phyloP scores from a whole-genome alignment of 1,284 basidiomycete species.

The Boletus smithii region DNA sequence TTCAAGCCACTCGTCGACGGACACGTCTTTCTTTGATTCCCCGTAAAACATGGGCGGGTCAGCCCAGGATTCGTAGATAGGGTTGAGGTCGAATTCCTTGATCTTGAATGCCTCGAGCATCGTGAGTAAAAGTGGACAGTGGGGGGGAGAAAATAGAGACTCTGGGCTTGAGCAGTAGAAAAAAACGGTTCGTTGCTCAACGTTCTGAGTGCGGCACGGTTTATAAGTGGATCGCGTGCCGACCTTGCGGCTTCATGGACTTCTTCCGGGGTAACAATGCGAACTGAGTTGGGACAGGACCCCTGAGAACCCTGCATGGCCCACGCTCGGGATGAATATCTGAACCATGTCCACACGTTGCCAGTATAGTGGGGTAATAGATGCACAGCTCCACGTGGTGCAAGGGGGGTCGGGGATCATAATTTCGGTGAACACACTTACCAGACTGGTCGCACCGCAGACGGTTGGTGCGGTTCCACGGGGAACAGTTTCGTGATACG shows the following conservation, averaged over 20 bases:
- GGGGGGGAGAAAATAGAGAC: neutral
- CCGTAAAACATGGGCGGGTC: conserved; percentile 63
- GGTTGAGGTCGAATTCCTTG: conserved; percentile 68
- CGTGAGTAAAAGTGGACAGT: conserved; percentile 4
- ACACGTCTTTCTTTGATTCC: conserved; percentile 60
- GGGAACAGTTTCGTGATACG: neutral
- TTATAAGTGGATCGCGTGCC: conserved; percentile 31
- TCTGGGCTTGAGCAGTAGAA: conserved; percentile 6
- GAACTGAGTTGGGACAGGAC: conserved; percentile 13
- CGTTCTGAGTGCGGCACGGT: conserved; percentile 13
- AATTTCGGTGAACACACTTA: conserved; percentile 1
- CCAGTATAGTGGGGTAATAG: conserved; percentile 1
- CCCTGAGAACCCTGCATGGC: conserved; percentile 21
- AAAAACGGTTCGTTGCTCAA: conserved; percentile 17
- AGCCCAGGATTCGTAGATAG: conserved; percentile 58
- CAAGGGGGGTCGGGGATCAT: conserved; percentile 6
- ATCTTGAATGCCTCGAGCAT: conserved; percentile 74
- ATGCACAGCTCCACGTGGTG: conserved; percentile 20
- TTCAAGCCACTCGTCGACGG: conserved; percentile 67
- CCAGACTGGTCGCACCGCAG: conserved; percentile 1
- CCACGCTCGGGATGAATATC: conserved; percentile 6
- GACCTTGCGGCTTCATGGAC: conserved; percentile 27
- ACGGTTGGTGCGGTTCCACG: neutral
- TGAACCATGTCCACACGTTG: conserved; percentile 16
- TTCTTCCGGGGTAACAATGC: conserved; percentile 29